A percentile compares a stretch with the other conserved stretches of the same genome.
phyloP scores from a whole-genome alignment of 2,329 filamentous ascomycete genomes.

The Paraphoma chrysanthemicola region DNA sequence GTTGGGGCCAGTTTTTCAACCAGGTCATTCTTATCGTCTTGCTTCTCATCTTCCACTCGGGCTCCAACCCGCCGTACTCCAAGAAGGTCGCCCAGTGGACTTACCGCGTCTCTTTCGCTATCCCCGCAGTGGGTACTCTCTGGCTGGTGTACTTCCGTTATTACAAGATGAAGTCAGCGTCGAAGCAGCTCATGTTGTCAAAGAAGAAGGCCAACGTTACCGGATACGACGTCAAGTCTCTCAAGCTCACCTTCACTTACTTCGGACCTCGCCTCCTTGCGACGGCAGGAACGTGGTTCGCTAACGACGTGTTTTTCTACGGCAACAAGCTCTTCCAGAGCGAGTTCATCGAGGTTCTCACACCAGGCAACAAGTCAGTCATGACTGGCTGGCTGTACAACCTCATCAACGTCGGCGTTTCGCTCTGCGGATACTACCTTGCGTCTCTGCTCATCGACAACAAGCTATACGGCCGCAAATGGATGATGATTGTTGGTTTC shows the following conservation, averaged over 20 bases:
- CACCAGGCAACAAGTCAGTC: constrained; percentile 71
- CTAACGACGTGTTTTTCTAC: constrained; percentile 99
- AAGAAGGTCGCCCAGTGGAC: constrained; percentile 82
- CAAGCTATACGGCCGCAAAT: constrained; percentile 94
- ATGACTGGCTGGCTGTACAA: constrained; percentile 93
- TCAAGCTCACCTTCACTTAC: constrained; percentile 78
- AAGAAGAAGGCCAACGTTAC: constrained; percentile 90
- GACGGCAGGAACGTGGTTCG: constrained; percentile 89
- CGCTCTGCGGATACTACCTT: constrained; percentile 85
- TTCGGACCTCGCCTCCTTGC: constrained; percentile 88
- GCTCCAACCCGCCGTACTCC: constrained; percentile 76
- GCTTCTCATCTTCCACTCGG: constrained; percentile 87
- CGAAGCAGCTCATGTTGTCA: constrained; percentile 78
- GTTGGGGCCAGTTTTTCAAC: constrained; percentile 96
- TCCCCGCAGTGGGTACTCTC: constrained; percentile 87
- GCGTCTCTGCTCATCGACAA: constrained; percentile 91
- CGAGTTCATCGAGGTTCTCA: constrained; percentile 86
- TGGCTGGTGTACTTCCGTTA: constrained; percentile 97
- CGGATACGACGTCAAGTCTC: constrained; percentile 87
- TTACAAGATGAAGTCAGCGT: constrained; percentile 91
- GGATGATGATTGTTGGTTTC: constrained; percentile 96
- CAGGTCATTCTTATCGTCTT: constrained; percentile 87
- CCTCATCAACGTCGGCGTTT: constrained; percentile 87
- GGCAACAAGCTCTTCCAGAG: constrained; percentile 97
- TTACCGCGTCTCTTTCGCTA: constrained; percentile 89